Evolutionary conservation across 2,329 filamentous ascomycete genomes (phyloP), one percentile per base, ranked within the genome.

Genomic region (Fusarium verticillioides): DNA sequence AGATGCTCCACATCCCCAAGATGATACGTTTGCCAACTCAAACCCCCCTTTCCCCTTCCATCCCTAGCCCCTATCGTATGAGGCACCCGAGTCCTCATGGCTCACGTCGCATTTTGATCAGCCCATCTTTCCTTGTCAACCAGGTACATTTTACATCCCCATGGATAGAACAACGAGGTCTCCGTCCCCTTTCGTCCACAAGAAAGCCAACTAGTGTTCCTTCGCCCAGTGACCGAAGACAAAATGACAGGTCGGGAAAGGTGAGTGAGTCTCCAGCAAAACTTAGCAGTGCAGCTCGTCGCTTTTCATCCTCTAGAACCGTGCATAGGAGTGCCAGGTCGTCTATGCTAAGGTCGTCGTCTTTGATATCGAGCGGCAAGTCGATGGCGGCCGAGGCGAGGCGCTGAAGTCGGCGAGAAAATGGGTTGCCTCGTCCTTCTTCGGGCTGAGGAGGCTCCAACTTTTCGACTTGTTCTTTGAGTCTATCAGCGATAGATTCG

Each of bases 231-330:
- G 49, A 52, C 12, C 32, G n/a, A 5, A 52, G 49, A 26, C 49
- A 52, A 15, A 52, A 53, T 2, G 49, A 53, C n/a, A 26, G 4
- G 9, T 21, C 23, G 7, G 32, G 49, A 6, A 53, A 21, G 18
- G 49, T 53, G 23, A 53, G n/a, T 11, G 32, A 53, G 13, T 53
- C 49, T 18, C 18, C n/a, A 16, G 49, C 32, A 26, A 53, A 53
- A 2, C 23, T 53, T 7, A 53, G 19, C 12, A 53, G 32, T 16
- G 32, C 32, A 21, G 23, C 12, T 21, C 49, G 49, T 26, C 32
- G 49, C 9, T 7, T 21, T 0, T 37, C 12, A 26, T 53, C 30
- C 9, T 53, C 32, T 1, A 53, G n/a, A 21, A 37, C 32, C 2
- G 32, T 11, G 32, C 49, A 53, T 9, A 53, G 9, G 16, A 53